Conservation (phyloP, 768 basidiomycete genomes). For the Rubroboletus satanas region DNA sequence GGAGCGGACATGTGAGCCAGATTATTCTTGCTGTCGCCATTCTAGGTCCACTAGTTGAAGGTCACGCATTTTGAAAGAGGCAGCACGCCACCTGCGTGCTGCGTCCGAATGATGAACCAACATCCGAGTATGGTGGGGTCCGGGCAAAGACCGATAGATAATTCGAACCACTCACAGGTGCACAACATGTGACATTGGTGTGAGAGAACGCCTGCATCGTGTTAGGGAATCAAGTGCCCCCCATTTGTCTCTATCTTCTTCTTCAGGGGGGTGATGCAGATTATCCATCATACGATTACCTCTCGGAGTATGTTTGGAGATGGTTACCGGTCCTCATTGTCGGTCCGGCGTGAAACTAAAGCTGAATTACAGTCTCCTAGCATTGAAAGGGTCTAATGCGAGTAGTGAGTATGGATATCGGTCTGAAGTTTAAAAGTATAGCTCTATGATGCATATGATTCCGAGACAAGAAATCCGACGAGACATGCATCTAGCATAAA, state of each 20-base stretch:
- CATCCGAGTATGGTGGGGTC: neutral
- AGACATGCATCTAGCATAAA: constrained; percentile 92
- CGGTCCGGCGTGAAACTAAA: neutral
- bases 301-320: neutral
- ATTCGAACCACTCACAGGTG: neutral
- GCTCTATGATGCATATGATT: constrained; percentile 45
- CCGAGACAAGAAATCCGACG: constrained; percentile 83
- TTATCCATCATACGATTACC: neutral
- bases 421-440: neutral
- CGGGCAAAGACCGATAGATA: neutral
- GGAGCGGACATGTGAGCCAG: constrained; percentile 11
- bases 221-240: neutral
- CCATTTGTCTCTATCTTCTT: neutral
- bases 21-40: constrained; percentile 13
- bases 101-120: neutral
- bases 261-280: neutral
- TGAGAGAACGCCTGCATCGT: constrained; percentile 2
- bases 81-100: neutral
- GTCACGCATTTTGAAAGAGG: neutral
- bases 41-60: neutral
- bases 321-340: neutral
- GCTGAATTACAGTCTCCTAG: neutral
- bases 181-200: constrained; percentile 8
- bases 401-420: neutral
- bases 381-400: neutral